Evolutionary conservation across 1,284 basidiomycete species (phyloP), one percentile per base, ranked within the genome.

Genomic region (Cryptococcus sp.): DNA sequence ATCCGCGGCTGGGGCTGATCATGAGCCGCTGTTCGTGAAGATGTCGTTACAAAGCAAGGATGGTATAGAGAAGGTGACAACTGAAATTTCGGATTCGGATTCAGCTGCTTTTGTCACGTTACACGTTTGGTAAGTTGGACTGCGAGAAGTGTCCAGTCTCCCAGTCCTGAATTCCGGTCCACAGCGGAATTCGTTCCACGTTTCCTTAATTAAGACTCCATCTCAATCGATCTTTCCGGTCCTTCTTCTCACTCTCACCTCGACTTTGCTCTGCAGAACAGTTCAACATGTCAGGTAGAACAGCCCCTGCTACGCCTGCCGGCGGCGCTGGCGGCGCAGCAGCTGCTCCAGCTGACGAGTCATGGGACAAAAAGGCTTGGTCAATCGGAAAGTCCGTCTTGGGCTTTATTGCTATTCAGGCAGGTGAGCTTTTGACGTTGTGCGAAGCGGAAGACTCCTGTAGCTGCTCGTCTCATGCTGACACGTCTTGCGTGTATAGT

Each of bases 391-490:
- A 59, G 25, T 62, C 66, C 10, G 52, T 75, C 16, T 69, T 57
- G 47, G 68, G 69, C 64, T 73, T 76, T 52, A 20, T 73, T 20
- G 68, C 59, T 3, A 49, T 72, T 19, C 75, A 77, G 55, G 55
- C 58, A 23, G 72, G 75, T 77, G 47, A 63, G 73, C 65, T 17
- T 8, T 35, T 3, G 30, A 35, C 13, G 10, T 2, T 35, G 30
- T 35, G 30, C 7, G 10, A 23, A 6, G 25, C 55, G 20, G 35
- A 47, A 23, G 22, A 10, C 25, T 22, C 15, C 42, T 50, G 17
- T 3, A 10, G 19, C 16, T 15, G 39, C 27, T 5, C 11, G 42
- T 39, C 2, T 22, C 17, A 27, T 35, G 47, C 47, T 48, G 25
- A 55, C 30, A 35, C 25, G 27, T 11, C 20, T 19, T 16, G 38